phyloP scores from a whole-genome alignment of 2,329 filamentous ascomycete species.

The Chaetomium sp. region DNA sequence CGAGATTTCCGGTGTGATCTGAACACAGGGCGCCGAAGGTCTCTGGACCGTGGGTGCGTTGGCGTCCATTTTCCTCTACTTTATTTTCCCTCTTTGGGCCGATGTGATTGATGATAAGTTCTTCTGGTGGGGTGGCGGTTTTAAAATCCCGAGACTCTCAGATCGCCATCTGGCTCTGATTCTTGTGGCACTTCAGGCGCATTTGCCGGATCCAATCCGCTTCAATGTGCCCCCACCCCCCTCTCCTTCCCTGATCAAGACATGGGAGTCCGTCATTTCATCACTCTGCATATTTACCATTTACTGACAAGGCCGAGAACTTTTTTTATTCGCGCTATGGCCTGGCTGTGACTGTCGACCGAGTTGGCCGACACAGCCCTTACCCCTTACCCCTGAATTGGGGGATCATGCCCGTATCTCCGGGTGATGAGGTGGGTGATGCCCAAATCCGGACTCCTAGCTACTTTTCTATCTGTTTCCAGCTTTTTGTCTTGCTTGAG shows the following conservation, averaged over 20 bases:
- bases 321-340: neutral
- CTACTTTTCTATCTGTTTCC: no score
- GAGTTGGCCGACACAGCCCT: neutral
- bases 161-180: neutral
- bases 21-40: conserved; percentile 9
- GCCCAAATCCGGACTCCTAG: no score
- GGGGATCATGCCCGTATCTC: no score
- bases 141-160: neutral
- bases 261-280: neutral
- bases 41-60: neutral
- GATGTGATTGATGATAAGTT: neutral
- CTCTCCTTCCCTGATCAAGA: no score
- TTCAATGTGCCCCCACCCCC: neutral
- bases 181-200: neutral
- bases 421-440: no score
- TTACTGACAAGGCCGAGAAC: neutral
- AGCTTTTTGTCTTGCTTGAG: no score
- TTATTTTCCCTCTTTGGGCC: neutral
- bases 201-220: neutral
- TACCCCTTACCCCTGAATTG: neutral
- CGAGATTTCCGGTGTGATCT: conserved; percentile 19
- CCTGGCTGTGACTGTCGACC: no score
- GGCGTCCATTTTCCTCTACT: conserved; percentile 1
- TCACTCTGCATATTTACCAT: neutral
- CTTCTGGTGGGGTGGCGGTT: neutral